phyloP scores from a whole-genome alignment of 2,329 filamentous ascomycete species.

The Orbilia quercus region DNA sequence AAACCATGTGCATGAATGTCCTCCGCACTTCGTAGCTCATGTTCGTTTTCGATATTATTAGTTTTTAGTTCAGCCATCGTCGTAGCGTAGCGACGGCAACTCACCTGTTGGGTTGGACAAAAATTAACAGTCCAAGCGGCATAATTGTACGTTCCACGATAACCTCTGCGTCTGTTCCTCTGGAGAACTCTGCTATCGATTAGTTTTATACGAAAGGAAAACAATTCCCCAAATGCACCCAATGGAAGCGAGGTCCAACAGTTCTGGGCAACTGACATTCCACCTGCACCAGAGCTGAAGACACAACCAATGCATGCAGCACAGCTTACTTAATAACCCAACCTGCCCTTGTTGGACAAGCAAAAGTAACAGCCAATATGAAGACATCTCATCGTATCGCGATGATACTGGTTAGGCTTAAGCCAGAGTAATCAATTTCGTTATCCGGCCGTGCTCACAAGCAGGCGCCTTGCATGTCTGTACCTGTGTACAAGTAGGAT shows the following conservation, averaged over 20 bases:
- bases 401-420: too few relatives aligned
- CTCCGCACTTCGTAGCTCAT: not conserved
- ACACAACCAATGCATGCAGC: constrained; percentile 17
- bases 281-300: constrained; percentile 7
- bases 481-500: too few relatives aligned
- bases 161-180: too few relatives aligned
- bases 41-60: not conserved
- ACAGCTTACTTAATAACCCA: constrained; percentile 26
- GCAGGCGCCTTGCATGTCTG: constrained; percentile 13
- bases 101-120: constrained; percentile 1
- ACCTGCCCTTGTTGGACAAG: constrained; percentile 39
- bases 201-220: constrained; percentile 34
- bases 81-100: not conserved
- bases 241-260: constrained; percentile 39
- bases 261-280: constrained; percentile 6
- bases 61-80: not conserved
- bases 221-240: constrained; percentile 30
- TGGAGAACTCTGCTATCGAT: constrained; percentile 16
- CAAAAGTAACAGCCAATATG: constrained; percentile 33
- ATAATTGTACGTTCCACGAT: constrained; percentile 37
- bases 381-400: constrained; percentile 31
- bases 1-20: constrained; percentile 7
- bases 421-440: constrained; percentile 12
- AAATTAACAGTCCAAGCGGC: constrained; percentile 27
- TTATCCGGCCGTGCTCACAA: constrained; percentile 26